Evolutionary conservation across 2,329 filamentous ascomycete species (phyloP).

Genomic region (Cercospora citrullina): DNA sequence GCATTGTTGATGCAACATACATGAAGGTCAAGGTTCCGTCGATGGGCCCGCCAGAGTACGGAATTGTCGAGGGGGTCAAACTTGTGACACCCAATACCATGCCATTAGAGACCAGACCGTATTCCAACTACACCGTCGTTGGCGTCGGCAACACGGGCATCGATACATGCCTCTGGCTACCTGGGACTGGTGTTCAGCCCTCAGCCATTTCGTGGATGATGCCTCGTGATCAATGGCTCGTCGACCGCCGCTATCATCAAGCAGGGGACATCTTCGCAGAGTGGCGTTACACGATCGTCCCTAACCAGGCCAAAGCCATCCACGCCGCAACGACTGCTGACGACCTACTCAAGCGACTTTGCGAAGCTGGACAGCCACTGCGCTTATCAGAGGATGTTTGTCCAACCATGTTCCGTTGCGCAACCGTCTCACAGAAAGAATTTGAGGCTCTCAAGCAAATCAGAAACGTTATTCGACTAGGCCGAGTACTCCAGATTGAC

Average conservation of each 20-base stretch:
- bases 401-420: constrained; percentile 26
- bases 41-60: constrained; percentile 23
- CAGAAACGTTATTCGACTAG: constrained; percentile 20
- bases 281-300: background rate
- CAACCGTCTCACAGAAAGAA: constrained; percentile 21
- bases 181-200: background rate
- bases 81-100: constrained; percentile 23
- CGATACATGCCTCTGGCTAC: constrained; percentile 27
- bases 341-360: constrained; percentile 14
- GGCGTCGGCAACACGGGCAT: constrained; percentile 29
- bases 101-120: constrained; percentile 1
- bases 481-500: constrained; percentile 18
- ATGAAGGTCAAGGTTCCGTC: constrained; percentile 25
- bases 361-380: background rate
- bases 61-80: constrained; percentile 15
- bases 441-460: constrained; percentile 15
- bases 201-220: constrained; percentile 29
- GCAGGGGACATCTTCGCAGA: background rate
- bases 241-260: constrained; percentile 22
- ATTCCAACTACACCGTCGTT: constrained; percentile 23
- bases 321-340: constrained; percentile 11
- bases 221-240: constrained; percentile 26
- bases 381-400: constrained; percentile 16
- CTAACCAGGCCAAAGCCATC: constrained; percentile 14
- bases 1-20: constrained; percentile 28